phyloP scores from a whole-genome alignment of 805 yeast species.

The Cyberlindnera nakhonratchasimensis region DNA sequence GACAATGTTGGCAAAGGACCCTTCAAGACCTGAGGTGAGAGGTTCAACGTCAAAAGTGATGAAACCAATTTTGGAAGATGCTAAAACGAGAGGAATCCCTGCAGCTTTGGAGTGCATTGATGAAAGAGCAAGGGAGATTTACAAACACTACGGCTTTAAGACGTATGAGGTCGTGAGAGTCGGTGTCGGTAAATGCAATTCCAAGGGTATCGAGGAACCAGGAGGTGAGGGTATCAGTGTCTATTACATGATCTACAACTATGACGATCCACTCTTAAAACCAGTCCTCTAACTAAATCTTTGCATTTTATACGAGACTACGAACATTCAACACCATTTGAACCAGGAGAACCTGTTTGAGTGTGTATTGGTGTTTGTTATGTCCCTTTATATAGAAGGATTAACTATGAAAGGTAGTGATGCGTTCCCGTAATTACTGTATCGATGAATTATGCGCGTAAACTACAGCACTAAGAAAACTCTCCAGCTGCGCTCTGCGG shows the following conservation, averaged over 20 bases:
- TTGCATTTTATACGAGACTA: too few relatives aligned
- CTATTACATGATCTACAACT: conserved; percentile 21
- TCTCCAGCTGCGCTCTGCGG: too few relatives aligned
- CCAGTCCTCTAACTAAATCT: conserved; percentile 8
- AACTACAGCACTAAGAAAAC: conserved; percentile 11
- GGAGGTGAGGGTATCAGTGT: conserved; percentile 15
- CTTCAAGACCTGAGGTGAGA: conserved; percentile 4
- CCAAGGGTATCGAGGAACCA: conserved; percentile 13
- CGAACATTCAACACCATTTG: conserved; percentile 11
- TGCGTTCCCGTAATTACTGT: background rate
- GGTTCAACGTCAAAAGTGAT: conserved; percentile 21
- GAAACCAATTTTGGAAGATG: conserved; percentile 21
- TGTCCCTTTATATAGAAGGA: background rate
- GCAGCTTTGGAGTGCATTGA: conserved; percentile 21
- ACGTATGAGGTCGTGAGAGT: conserved; percentile 11
- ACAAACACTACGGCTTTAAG: conserved; percentile 21
- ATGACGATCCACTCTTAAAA: conserved; percentile 1
- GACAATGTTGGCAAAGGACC: conserved; percentile 17
- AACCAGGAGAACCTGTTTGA: conserved; percentile 12
- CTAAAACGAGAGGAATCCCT: conserved; percentile 14
- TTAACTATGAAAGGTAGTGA: background rate
- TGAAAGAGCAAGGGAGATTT: conserved; percentile 19
- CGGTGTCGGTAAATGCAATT: conserved; percentile 14
- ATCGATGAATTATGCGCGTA: conserved; percentile 4
- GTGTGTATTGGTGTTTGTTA: conserved; percentile 9